phyloP scores from a whole-genome alignment of 306 rosid species.

The Vicia faba region DNA sequence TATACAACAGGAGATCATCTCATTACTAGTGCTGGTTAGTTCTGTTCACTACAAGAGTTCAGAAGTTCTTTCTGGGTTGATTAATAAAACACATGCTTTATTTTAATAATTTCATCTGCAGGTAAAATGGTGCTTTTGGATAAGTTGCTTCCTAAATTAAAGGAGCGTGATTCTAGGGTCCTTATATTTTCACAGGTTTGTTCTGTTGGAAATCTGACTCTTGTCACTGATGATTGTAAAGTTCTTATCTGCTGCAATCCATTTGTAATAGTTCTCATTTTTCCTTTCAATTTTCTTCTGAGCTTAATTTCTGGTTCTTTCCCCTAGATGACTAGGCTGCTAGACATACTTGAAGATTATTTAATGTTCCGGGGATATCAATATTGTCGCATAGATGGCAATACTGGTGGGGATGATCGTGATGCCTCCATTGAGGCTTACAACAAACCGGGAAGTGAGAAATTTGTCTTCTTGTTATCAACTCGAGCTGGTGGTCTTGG shows the following conservation, averaged over 20 bases:
- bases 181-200: slow-evolving; percentile 80
- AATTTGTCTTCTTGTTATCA: slow-evolving; percentile 87
- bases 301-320: slow-evolving; percentile 9
- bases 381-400: slow-evolving; percentile 98
- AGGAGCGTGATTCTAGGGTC: slow-evolving; percentile 99
- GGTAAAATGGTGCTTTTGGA: slow-evolving; percentile 99
- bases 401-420: slow-evolving; percentile 98
- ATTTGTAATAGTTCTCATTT: slow-evolving; percentile 20
- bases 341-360: slow-evolving; percentile 97
- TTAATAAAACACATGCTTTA: slow-evolving; percentile 1
- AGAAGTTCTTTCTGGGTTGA: slow-evolving; percentile 26
- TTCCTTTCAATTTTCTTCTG: slow-evolving; percentile 1
- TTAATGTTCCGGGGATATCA: slow-evolving; percentile 84
- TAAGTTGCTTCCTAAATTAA: slow-evolving; percentile 93
- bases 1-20: slow-evolving; percentile 98
- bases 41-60: slow-evolving; percentile 20
- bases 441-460: slow-evolving; percentile 97
- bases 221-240: slow-evolving; percentile 22
- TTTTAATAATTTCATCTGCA: slow-evolving; percentile 32
- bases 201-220: slow-evolving; percentile 22
- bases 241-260: slow-evolving; percentile 24
- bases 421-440: slow-evolving; percentile 95
- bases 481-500: slow-evolving; percentile 99
- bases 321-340: slow-evolving; percentile 90
- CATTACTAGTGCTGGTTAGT: slow-evolving; percentile 82